Evolutionary conservation across 306 rosid genomes (phyloP).

Genomic region (Vigna unguiculata): DNA sequence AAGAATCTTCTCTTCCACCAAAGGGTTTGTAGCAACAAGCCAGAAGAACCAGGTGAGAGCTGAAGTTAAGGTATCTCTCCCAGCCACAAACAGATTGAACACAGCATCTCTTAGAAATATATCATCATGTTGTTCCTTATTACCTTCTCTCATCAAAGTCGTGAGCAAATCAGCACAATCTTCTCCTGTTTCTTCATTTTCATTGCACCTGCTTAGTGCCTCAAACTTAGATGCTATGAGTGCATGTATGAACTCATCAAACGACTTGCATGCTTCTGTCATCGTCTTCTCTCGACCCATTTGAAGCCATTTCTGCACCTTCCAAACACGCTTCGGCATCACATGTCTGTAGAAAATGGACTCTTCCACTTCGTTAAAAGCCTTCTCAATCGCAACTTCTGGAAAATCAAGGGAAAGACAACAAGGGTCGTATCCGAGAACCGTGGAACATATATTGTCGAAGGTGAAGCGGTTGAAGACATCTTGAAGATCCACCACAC

Average conservation of each 20-base stretch:
- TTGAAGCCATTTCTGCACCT: constrained; percentile 50
- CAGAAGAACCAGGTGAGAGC: constrained; percentile 64
- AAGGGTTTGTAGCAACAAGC: constrained; percentile 55
- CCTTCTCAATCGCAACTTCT: constrained; percentile 43
- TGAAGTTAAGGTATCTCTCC: constrained; percentile 56
- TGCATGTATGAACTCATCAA: constrained; percentile 47
- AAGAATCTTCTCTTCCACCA: constrained; percentile 53
- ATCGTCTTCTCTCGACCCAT: constrained; percentile 51
- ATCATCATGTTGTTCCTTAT: not conserved
- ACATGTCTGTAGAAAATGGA: constrained; percentile 43
- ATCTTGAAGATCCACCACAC: constrained; percentile 47
- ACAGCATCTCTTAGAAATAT: constrained; percentile 58
- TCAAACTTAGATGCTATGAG: constrained; percentile 38
- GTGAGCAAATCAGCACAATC: constrained; percentile 39
- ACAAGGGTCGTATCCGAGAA: constrained; percentile 53
- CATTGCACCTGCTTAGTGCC: not conserved
- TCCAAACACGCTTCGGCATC: constrained; percentile 49
- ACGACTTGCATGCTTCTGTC: constrained; percentile 34
- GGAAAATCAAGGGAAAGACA: constrained; percentile 53
- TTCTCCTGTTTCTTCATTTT: not conserved
- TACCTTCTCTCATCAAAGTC: constrained; percentile 31
- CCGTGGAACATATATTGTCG: constrained; percentile 45
- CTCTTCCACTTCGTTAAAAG: constrained; percentile 49
- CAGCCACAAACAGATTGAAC: constrained; percentile 51
- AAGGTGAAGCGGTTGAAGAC: constrained; percentile 51